These are phyloP conservation scores for Corniculantispora saksenae DNA, from an alignment of 2,329 filamentous ascomycete genomes.

Conservation along the genomic window DNA sequence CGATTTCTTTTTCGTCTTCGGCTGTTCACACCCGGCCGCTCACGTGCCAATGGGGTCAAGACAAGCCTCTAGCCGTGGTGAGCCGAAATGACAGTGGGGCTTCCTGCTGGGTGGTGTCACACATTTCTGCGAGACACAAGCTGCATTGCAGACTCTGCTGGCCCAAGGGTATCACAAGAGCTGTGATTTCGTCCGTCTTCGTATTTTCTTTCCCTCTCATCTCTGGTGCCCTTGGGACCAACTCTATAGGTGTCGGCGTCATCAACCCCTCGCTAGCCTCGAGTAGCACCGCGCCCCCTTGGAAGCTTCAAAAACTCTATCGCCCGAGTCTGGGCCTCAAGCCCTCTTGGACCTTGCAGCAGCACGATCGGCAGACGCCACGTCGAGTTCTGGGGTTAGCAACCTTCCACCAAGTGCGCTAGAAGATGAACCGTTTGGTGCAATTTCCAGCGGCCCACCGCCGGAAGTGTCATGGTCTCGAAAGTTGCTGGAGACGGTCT, in stretches of 20 bases:
- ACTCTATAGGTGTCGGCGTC: neutral
- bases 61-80: neutral
- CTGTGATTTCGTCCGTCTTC: neutral
- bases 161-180: conserved; percentile 2
- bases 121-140: conserved; percentile 16
- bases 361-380: conserved; percentile 15
- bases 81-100: conserved; percentile 20
- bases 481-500: neutral
- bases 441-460: conserved; percentile 14
- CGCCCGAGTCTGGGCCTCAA: neutral
- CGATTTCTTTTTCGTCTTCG: neutral
- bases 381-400: conserved; percentile 11
- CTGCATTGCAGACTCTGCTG: conserved; percentile 16
- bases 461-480: neutral
- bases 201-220: neutral
- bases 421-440: conserved; percentile 10
- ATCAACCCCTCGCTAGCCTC: conserved; percentile 1
- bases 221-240: too few relatives aligned
- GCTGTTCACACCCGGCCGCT: neutral
- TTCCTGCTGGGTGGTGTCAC: neutral
- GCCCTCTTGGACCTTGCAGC: conserved; percentile 1
- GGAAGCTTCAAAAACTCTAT: conserved; percentile 9
- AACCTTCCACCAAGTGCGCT: neutral
- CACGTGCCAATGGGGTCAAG: conserved; percentile 9
- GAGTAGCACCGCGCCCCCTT: neutral